Conservation (phyloP, 1,139 yeast species). For the Blastobotrys apis region DNA sequence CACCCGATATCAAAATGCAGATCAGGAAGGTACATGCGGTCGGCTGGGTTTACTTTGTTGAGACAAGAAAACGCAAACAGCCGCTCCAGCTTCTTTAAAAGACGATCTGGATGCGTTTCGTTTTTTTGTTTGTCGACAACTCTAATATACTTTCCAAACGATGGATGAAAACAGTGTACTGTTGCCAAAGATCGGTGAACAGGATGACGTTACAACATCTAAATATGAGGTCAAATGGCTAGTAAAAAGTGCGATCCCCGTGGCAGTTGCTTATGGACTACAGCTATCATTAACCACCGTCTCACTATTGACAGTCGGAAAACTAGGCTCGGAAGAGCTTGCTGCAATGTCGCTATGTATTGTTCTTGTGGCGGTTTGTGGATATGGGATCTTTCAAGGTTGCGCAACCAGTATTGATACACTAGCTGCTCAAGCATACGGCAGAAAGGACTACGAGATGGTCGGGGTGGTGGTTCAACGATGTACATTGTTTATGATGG, state of each 20-base stretch:
- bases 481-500: constrained; percentile 49
- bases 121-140: no score
- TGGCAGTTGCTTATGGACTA: constrained; percentile 57
- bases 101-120: no score
- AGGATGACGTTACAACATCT: constrained; percentile 2
- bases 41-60: no score
- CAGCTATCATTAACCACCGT: constrained; percentile 82
- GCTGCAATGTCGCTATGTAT: constrained; percentile 81
- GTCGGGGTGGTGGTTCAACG: constrained; percentile 59
- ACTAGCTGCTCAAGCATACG: constrained; percentile 63
- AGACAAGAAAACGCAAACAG: no score
- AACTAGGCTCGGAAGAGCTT: constrained; percentile 68
- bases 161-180: constrained; percentile 6
- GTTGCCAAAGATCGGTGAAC: neutral
- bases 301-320: constrained; percentile 77
- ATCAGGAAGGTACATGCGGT: no score
- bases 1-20: no score
- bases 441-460: constrained; percentile 47
- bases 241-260: constrained; percentile 21
- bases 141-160: no score
- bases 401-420: constrained; percentile 85
- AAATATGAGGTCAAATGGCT: constrained; percentile 14
- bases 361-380: constrained; percentile 80
- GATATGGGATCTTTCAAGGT: constrained; percentile 79
- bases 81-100: no score